phyloP scores from a whole-genome alignment of 169 alveolate species.

The Plasmodium gaboni region DNA sequence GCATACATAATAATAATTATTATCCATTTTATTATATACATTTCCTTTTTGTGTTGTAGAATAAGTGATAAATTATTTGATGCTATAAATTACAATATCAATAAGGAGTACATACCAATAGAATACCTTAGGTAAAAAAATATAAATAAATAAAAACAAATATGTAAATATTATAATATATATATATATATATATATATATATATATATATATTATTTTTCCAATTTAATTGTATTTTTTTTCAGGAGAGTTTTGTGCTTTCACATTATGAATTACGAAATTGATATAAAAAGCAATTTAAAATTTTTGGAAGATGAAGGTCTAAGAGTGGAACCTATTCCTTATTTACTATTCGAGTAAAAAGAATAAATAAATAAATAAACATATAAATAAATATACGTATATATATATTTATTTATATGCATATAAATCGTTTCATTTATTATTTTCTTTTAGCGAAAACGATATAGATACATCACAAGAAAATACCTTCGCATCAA shows the following conservation, averaged over 20 bases:
- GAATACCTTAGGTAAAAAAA: slow-evolving; percentile 50
- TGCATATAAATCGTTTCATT: background rate
- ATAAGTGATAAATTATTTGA: slow-evolving; percentile 41
- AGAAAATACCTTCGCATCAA: slow-evolving; percentile 72
- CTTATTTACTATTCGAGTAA: slow-evolving; percentile 59
- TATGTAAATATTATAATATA: background rate
- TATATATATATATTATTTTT: background rate
- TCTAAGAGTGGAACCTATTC: slow-evolving; percentile 29
- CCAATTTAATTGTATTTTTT: background rate
- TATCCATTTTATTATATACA: background rate
- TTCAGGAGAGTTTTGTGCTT: slow-evolving; percentile 39
- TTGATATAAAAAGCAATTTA: slow-evolving; percentile 27
- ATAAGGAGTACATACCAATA: slow-evolving; percentile 72
- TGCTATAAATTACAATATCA: slow-evolving; percentile 55
- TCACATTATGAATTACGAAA: slow-evolving; percentile 59
- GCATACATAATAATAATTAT: background rate
- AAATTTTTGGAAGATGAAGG: slow-evolving; percentile 29
- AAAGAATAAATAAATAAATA: background rate
- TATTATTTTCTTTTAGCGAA: slow-evolving; percentile 28
- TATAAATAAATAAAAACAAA: background rate
- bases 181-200: slow-evolving; percentile 2
- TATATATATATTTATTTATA: background rate
- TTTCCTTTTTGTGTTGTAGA: slow-evolving; percentile 22
- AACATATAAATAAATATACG: background rate
- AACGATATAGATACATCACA: slow-evolving; percentile 69